Evolutionary conservation across 441 rosid genomes (phyloP), one percentile per base, ranked within the genome.

Genomic region (Gossypium davidsonii): DNA sequence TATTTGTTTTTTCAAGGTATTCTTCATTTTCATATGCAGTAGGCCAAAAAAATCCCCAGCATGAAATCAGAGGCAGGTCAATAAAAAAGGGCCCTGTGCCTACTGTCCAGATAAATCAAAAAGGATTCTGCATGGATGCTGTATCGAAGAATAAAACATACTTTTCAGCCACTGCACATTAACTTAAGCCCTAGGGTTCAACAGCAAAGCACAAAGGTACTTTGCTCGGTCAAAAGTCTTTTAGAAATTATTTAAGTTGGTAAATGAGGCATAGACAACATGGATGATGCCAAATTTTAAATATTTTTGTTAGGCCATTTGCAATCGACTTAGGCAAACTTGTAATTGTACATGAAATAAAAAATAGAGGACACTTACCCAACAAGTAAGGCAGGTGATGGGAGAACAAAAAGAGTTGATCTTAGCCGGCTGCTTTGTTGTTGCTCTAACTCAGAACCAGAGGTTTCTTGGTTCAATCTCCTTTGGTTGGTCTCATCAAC

Each of bases 321-420:
- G 49, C 60, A 18, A 52, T 52, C 34, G 46, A 68, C 10, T 52
- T 17, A 2, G 5, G 46, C 5, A 61, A 23, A 51, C 59, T 28
- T 51, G 44, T n/a, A 15, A 49, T 15, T 67, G 62, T 23, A 23
- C 26, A 12, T 57, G 23, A 53, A 72, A 55, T 31, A 2, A 55
- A 14, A 6, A n/a, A 69, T 11, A 51, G 49, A 73, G 9, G 59
- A 77, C 21, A 67, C 90, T 70, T 90, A 96, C 99, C 99, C 99
- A 71, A 96, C 95, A 78, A 94, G 99, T 82, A 96, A 85, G 46
- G 98, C 87, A 73, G 99, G 98, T 69, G 93, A 90, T 61, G 99
- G 98, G 81, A 94, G 93, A 77, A 87, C 94, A 84, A 83, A 83
- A 79, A 91, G 87, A 10, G 98, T 83, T 3, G 98, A 97, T 81